phyloP scores from a whole-genome alignment of 2,329 filamentous ascomycete genomes.

The Pestalotiopsis fici region DNA sequence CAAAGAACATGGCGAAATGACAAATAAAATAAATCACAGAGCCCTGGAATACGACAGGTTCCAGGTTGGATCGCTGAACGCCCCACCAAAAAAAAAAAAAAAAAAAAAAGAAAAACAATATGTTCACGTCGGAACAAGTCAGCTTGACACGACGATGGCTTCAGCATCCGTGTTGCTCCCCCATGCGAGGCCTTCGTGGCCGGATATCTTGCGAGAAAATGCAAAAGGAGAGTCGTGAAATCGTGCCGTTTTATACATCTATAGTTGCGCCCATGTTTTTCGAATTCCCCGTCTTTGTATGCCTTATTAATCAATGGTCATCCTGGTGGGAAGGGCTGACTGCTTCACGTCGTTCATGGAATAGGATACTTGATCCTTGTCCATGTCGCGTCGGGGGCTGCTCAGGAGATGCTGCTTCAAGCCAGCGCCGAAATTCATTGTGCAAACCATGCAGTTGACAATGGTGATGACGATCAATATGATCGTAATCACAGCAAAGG shows the following conservation, averaged over 20 bases:
- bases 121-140: neutral
- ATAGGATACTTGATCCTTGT: constrained; percentile 55
- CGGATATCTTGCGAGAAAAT: constrained; percentile 16
- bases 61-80: constrained; percentile 11
- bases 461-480: constrained; percentile 88
- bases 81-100: constrained; percentile 2
- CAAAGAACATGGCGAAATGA: neutral
- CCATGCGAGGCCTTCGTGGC: constrained; percentile 8
- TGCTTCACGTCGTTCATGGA: constrained; percentile 61
- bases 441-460: constrained; percentile 81
- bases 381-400: constrained; percentile 44
- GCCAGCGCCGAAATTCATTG: constrained; percentile 85
- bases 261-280: neutral
- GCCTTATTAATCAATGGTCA: constrained; percentile 60
- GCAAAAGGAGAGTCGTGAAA: constrained; percentile 14
- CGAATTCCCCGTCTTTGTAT: neutral
- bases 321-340: constrained; percentile 51
- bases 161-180: neutral
- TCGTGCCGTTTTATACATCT: constrained; percentile 15
- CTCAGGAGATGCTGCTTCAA: constrained; percentile 82
- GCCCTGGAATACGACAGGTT: neutral
- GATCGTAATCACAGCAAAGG: constrained; percentile 92
- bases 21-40: neutral
- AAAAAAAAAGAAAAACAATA: neutral
- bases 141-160: constrained; percentile 3